Conservation (phyloP, 495 filamentous ascomycete species). For the Aspergillus mulundensis region DNA sequence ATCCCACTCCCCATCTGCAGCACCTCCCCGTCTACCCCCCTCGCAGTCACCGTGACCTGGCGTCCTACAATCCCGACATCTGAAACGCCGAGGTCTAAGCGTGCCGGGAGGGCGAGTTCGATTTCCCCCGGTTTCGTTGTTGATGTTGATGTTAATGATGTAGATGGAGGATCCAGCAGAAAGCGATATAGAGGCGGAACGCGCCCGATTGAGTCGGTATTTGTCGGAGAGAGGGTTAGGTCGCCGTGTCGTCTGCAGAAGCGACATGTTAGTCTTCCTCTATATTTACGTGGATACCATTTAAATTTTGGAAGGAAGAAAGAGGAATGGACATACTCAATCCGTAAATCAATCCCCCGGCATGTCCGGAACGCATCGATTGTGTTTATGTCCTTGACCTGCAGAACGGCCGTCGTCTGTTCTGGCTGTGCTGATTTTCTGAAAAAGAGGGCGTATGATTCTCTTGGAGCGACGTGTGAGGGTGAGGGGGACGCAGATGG, state of each 20-base stretch:
- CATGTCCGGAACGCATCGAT: constrained; percentile 8
- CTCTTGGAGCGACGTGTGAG: constrained; percentile 8
- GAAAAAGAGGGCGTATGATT: constrained; percentile 33
- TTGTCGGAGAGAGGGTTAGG: constrained; percentile 18
- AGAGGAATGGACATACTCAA: constrained; percentile 28
- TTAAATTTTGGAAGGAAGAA: no score
- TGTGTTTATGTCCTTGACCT: constrained; percentile 19
- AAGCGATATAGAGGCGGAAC: constrained; percentile 15
- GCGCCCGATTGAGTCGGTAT: not conserved
- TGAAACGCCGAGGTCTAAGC: constrained; percentile 53
- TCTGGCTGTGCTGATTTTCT: constrained; percentile 17
- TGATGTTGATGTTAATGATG: no score
- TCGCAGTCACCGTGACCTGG: constrained; percentile 30
- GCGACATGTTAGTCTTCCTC: not conserved
- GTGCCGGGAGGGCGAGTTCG: constrained; percentile 52
- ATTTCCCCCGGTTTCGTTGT: constrained; percentile 13
- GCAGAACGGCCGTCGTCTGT: constrained; percentile 29
- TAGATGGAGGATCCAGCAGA: constrained; percentile 7
- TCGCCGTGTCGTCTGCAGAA: constrained; percentile 34
- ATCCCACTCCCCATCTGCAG: constrained; percentile 31
- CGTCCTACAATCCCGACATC: constrained; percentile 39
- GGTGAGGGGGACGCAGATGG: constrained; percentile 15
- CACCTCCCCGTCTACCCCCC: constrained; percentile 19
- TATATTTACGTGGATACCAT: no score
- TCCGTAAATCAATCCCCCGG: constrained; percentile 27